Conservation (phyloP, 176 grass and related monocot species). For the Avena insularis region DNA sequence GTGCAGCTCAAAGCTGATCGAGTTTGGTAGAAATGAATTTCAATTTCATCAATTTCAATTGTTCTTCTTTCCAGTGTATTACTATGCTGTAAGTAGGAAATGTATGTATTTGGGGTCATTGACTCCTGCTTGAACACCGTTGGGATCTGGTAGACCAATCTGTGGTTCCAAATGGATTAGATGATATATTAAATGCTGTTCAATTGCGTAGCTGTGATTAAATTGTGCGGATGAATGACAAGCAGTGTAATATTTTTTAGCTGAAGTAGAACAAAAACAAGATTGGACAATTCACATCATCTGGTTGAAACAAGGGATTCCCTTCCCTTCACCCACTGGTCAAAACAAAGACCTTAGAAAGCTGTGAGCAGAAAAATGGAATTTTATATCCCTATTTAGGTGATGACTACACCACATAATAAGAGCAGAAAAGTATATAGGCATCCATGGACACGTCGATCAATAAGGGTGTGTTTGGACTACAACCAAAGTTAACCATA, state of each 20-base stretch:
- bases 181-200: not conserved
- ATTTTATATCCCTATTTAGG: slow-evolving; percentile 11
- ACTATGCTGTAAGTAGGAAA: not conserved
- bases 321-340: slow-evolving; percentile 30
- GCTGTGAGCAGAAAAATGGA: slow-evolving; percentile 15
- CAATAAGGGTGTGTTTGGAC: not conserved
- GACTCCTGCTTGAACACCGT: not conserved
- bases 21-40: not conserved
- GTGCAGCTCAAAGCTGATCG: not conserved
- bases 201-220: not conserved
- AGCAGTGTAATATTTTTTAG: not conserved
- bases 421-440: slow-evolving; percentile 19
- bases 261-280: not conserved
- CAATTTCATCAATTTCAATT: no score
- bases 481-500: not conserved
- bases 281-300: not conserved
- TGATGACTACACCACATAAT: not conserved
- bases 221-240: not conserved
- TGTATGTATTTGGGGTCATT: not conserved
- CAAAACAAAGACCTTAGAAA: slow-evolving; percentile 34
- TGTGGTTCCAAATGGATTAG: not conserved
- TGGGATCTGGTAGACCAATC: not conserved
- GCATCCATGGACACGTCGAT: not conserved
- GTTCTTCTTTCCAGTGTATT: not conserved
- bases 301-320: not conserved